A percentile compares a stretch with the other conserved stretches of the same genome.
Evolutionary conservation across 495 filamentous ascomycete genomes (phyloP).

Genomic region (Hypoxylon lienhwacheense): DNA sequence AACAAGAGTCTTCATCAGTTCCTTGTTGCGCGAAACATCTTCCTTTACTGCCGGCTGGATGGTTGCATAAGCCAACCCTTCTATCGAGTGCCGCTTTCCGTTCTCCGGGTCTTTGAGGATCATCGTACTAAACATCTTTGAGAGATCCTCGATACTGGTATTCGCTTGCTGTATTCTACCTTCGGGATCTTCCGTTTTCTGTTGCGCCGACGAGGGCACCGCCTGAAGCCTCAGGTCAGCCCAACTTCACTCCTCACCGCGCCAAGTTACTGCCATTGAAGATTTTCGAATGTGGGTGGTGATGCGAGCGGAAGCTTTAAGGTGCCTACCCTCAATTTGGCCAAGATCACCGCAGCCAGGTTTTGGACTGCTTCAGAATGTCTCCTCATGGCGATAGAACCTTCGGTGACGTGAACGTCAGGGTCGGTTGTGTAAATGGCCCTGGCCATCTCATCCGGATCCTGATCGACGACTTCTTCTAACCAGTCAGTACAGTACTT

Average conservation of each 20-base stretch:
- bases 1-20: constrained; percentile 68
- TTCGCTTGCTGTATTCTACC: constrained; percentile 50
- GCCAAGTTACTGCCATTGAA: constrained; percentile 25
- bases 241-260: constrained; percentile 19
- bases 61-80: constrained; percentile 91
- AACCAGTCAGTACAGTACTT: constrained; percentile 84
- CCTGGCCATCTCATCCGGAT: constrained; percentile 62
- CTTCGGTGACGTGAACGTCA: constrained; percentile 41
- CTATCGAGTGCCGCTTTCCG: constrained; percentile 67
- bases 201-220: constrained; percentile 43
- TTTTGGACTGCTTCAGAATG: constrained; percentile 56
- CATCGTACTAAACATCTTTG: constrained; percentile 75
- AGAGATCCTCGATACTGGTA: constrained; percentile 68
- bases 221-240: constrained; percentile 58
- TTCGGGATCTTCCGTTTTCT: constrained; percentile 48
- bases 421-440: constrained; percentile 44
- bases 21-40: constrained; percentile 64
- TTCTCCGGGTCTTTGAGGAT: constrained; percentile 64
- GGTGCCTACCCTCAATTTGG: constrained; percentile 66
- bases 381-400: constrained; percentile 50
- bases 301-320: constrained; percentile 26
- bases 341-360: constrained; percentile 82
- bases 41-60: constrained; percentile 83
- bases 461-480: constrained; percentile 71
- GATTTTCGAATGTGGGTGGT: constrained; percentile 25